These are phyloP conservation scores for Saccharomycodes ludwigii DNA, from an alignment of 805 yeast species.

Conservation along the genomic window DNA sequence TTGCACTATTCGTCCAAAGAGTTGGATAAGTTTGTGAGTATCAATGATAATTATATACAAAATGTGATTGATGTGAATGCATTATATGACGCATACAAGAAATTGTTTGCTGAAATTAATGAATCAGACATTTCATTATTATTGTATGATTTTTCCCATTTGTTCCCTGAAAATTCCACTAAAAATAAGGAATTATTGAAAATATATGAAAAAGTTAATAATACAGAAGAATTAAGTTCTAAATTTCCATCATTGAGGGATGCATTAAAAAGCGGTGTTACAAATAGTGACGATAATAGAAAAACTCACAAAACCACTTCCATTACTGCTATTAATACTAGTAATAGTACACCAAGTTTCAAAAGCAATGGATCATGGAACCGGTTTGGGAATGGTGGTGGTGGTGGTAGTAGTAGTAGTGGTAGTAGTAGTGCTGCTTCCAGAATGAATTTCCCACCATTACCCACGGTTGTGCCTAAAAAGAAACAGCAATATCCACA, in stretches of 20 bases:
- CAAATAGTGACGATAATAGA: too few species aligned
- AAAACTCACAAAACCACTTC: constrained; percentile 2
- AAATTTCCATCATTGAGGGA: constrained; percentile 16
- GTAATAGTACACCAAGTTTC: constrained; percentile 9
- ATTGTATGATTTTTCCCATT: constrained; percentile 47
- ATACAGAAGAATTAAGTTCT: constrained; percentile 8
- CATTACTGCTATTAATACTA: constrained; percentile 7
- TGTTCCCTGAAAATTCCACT: constrained; percentile 35
- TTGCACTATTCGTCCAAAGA: constrained; percentile 38
- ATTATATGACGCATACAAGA: constrained; percentile 33
- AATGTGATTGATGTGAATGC: constrained; percentile 36
- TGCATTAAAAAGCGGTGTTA: too few species aligned
- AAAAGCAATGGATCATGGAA: constrained; percentile 22
- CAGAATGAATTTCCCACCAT: constrained; percentile 23
- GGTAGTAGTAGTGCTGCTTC: constrained; percentile 9
- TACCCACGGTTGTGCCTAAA: constrained; percentile 11
- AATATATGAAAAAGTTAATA: constrained; percentile 18
- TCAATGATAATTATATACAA: constrained; percentile 37
- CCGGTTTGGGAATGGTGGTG: too few species aligned
- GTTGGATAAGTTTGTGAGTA: constrained; percentile 34
- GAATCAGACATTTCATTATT: constrained; percentile 43
- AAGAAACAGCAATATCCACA: constrained; percentile 12
- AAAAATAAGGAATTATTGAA: constrained; percentile 28
- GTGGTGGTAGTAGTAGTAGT: constrained; percentile 7
- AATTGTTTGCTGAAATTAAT: constrained; percentile 30